Evolutionary conservation across 345 rosid species (phyloP), one percentile per base, ranked within the genome.

Genomic region (Camelina laxa): DNA sequence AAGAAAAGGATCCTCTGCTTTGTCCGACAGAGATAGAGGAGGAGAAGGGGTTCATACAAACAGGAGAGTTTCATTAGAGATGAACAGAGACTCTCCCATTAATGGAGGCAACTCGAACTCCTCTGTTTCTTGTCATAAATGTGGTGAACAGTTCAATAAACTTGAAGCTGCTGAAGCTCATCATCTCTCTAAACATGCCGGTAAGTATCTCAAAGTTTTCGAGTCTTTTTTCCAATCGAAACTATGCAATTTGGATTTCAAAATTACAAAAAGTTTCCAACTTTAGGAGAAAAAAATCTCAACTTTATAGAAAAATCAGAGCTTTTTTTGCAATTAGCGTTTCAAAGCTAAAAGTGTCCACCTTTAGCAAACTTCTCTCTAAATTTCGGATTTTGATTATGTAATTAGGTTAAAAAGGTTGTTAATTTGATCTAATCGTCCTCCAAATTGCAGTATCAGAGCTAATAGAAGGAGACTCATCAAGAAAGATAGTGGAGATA

Each of bases 131-230:
- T 95, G 99, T 74, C 99, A 95, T 70, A 95, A 92, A 84, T 95
- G 99, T 75, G 99, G 97, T 57, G 92, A 95, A 77, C 97, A 88
- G 67, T 95, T 95, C 68, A 87, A 55, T 76, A 95, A 90, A 85
- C 85, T 89, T 85, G 99, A 92, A 76, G 97, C 89, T 73, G 97
- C 99, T 60, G 99, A 95, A 85, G 87, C 88, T 15, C 99, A 95
- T 75, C 96, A 95, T 86, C 95, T 95, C 69, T 95, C 97, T 31
- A 95, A 89, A 81, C 99, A 95, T 81, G 99, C 99, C 59, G 96
- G 99, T 95, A 76, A 78, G 69, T 35, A 44, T 44, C 7, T 22
- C 55, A 67, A 41, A 27, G 4, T 49, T n/a, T 49, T 61, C 15
- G 4, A 57, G 9, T 14, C 36, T 33, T 33, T 33, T 15, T 39